Percentiles rank a stretch among this genome's conserved stretches.
Evolutionary conservation across 352 stramenopile species (phyloP).

Genomic region (Pythium guiyangense): DNA sequence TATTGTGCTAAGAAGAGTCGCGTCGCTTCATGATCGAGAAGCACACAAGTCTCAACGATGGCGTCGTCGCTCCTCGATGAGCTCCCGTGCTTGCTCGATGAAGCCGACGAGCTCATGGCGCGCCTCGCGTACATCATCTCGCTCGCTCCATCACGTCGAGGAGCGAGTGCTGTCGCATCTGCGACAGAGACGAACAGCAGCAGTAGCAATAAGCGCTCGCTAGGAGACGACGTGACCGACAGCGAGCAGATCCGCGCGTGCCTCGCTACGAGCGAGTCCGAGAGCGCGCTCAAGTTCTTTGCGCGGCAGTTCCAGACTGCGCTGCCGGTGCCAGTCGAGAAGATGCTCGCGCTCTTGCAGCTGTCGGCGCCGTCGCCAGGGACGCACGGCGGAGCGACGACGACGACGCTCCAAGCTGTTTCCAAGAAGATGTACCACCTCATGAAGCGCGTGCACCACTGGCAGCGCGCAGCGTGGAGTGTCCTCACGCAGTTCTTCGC

Average conservation of each 20-base stretch:
- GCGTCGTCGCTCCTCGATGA: slow-evolving; percentile 53
- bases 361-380: slow-evolving; percentile 12
- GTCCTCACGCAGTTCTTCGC: slow-evolving; percentile 36
- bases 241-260: not conserved
- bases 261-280: slow-evolving; percentile 5
- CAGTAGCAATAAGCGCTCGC: not conserved
- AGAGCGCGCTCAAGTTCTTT: slow-evolving; percentile 26
- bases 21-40: too few relatives aligned
- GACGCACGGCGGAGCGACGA: not conserved
- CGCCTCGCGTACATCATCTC: slow-evolving; percentile 35
- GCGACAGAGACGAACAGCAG: not conserved
- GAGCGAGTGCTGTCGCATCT: not conserved
- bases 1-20: too few relatives aligned
- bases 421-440: slow-evolving; percentile 39
- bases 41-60: too few relatives aligned
- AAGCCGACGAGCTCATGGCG: slow-evolving; percentile 55
- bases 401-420: slow-evolving; percentile 18
- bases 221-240: not conserved
- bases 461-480: slow-evolving; percentile 51
- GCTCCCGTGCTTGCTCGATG: slow-evolving; percentile 51
- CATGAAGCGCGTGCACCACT: slow-evolving; percentile 62
- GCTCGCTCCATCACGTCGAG: not conserved
- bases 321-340: slow-evolving; percentile 14
- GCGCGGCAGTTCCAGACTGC: slow-evolving; percentile 36
- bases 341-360: slow-evolving; percentile 19